A percentile compares a stretch with the other conserved stretches of the same genome.
phyloP scores from a whole-genome alignment of 768 basidiomycete species.

The Xanthoconium purpureum region DNA sequence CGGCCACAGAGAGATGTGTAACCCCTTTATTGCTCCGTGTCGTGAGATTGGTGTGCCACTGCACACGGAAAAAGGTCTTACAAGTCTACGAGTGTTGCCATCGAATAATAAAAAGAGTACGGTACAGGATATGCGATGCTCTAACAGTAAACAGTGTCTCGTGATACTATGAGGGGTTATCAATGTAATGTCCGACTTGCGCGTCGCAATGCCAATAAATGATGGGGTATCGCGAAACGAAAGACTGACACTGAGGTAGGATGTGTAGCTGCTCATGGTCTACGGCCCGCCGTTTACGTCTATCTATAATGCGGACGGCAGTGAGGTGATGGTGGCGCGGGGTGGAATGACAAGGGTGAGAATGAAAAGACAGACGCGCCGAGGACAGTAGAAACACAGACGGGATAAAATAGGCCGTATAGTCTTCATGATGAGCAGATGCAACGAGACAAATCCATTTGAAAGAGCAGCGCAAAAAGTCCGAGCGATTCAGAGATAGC shows the following conservation, averaged over 20 bases:
- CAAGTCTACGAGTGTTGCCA: conserved; percentile 13
- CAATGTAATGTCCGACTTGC: conserved; percentile 45
- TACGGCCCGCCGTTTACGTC: conserved; percentile 44
- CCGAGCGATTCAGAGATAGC: conserved; percentile 35
- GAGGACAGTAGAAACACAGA: conserved; percentile 37
- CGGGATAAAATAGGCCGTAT: conserved; percentile 41
- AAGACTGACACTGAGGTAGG: conserved; percentile 41
- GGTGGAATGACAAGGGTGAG: conserved; percentile 6
- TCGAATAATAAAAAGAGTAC: conserved; percentile 34
- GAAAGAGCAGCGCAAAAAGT: conserved; percentile 64
- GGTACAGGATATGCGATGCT: conserved; percentile 61
- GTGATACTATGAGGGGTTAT: conserved; percentile 44
- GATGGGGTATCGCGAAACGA: conserved; percentile 53
- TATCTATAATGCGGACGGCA: conserved; percentile 37
- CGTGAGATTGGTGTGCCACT: conserved; percentile 21
- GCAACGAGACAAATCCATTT: conserved; percentile 55
- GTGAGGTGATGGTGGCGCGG: conserved; percentile 28
- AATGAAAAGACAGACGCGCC: conserved; percentile 28
- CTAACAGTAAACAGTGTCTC: conserved; percentile 61
- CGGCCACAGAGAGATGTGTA: not conserved
- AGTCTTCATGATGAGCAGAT: conserved; percentile 46
- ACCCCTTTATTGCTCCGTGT: too few species aligned
- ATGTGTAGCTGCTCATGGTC: conserved; percentile 44
- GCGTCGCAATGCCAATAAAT: conserved; percentile 44
- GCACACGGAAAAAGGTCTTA: not conserved